A percentile compares a stretch with the other conserved stretches of the same genome.
These are phyloP conservation scores for Rhodotorula diobovata DNA, from an alignment of 768 basidiomycete genomes.

Conservation along the genomic window DNA sequence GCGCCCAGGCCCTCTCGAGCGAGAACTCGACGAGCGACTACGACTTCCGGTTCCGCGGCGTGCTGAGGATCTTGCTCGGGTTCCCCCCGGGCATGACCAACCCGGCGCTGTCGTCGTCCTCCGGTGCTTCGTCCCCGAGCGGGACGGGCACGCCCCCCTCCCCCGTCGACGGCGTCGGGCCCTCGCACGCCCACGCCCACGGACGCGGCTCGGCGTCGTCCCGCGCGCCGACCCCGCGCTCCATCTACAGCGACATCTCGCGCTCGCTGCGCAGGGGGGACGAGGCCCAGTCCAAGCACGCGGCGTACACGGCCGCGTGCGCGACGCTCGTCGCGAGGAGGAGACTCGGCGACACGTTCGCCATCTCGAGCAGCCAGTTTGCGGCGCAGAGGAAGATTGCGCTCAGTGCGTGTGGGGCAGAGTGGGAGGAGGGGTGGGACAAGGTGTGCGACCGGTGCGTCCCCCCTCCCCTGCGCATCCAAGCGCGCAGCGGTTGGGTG, in stretches of 20 bases:
- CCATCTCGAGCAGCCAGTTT: slow-evolving; percentile 18
- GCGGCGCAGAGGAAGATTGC: slow-evolving; percentile 33
- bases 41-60: slow-evolving; percentile 41
- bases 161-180: not conserved
- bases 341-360: slow-evolving; percentile 20
- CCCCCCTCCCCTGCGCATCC: too few relatives aligned
- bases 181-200: too few relatives aligned
- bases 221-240: slow-evolving; percentile 12
- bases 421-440: slow-evolving; percentile 34
- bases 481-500: too few relatives aligned
- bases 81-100: slow-evolving; percentile 29
- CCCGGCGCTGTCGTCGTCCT: not conserved
- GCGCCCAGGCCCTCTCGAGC: slow-evolving; percentile 23
- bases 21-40: slow-evolving; percentile 36
- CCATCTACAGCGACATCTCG: slow-evolving; percentile 20
- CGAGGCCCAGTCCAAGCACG: slow-evolving; percentile 25
- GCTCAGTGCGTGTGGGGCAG: slow-evolving; percentile 27
- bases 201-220: not conserved
- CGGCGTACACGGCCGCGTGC: slow-evolving; percentile 29
- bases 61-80: slow-evolving; percentile 36
- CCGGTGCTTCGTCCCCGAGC: not conserved
- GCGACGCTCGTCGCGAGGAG: slow-evolving; percentile 20
- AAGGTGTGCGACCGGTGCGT: slow-evolving; percentile 22
- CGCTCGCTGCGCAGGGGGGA: slow-evolving; percentile 27
- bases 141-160: not conserved